Percentiles rank a stretch among this genome's conserved stretches.
Evolutionary conservation across 1,139 yeast genomes (phyloP).

Genomic region (Lodderomyces jiufengensis): DNA sequence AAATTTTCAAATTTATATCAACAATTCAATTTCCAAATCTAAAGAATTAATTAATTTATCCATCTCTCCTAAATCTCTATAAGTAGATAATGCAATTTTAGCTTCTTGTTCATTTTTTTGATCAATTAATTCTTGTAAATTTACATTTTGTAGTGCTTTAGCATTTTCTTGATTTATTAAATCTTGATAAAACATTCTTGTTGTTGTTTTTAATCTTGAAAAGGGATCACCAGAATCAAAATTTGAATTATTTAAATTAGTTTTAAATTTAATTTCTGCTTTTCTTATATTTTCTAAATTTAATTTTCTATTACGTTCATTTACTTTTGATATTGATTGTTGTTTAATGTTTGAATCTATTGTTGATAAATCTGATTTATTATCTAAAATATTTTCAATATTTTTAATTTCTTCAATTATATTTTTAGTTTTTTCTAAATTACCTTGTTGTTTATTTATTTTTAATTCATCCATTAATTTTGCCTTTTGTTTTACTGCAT

Average conservation of each 20-base stretch:
- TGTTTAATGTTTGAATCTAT: conserved; percentile 3
- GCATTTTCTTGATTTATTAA: conserved; percentile 43
- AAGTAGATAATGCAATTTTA: conserved; percentile 40
- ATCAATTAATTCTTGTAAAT: conserved; percentile 32
- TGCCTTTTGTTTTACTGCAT: conserved; percentile 75
- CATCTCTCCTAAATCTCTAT: conserved; percentile 44
- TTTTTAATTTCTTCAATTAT: conserved; percentile 49
- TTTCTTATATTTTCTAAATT: conserved; percentile 74
- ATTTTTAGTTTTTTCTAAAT: conserved; percentile 47
- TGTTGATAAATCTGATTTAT: neutral
- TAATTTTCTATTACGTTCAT: conserved; percentile 77
- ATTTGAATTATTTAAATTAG: conserved; percentile 16
- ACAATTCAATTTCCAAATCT: conserved; percentile 30
- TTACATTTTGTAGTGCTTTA: conserved; percentile 42
- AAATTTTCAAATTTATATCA: too few relatives aligned
- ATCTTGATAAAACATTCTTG: conserved; percentile 72
- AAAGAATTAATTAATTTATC: conserved; percentile 37
- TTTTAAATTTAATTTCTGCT: conserved; percentile 65
- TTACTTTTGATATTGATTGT: conserved; percentile 46
- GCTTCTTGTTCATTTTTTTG: conserved; percentile 39
- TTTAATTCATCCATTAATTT: conserved; percentile 69
- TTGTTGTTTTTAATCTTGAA: conserved; percentile 80
- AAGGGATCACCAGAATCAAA: conserved; percentile 74
- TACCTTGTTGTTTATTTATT: conserved; percentile 69
- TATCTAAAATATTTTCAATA: conserved; percentile 27